Conservation (phyloP, 805 yeast genomes). For the Scheffersomyces coipomensis region DNA sequence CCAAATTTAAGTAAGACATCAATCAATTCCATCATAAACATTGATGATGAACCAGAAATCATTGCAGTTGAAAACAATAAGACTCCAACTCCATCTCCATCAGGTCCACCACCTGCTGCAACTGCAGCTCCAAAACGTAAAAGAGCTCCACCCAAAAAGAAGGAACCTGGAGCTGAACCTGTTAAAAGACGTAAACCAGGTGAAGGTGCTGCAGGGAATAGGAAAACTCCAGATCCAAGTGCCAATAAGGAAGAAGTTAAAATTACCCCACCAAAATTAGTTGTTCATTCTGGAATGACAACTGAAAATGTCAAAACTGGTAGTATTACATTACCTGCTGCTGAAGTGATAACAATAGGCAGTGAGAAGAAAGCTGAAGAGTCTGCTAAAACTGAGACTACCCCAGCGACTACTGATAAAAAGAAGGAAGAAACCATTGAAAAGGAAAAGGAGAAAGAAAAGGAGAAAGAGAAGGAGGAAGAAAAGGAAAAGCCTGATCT, state of each 20-base stretch:
- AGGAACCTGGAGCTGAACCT: constrained; percentile 5
- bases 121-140: constrained; percentile 11
- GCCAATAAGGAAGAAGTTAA: constrained; percentile 2
- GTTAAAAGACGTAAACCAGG: constrained; percentile 5
- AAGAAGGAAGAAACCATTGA: constrained; percentile 11
- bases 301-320: background rate
- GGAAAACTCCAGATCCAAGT: background rate
- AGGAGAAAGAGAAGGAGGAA: constrained; percentile 10
- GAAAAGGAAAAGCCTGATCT: constrained; percentile 20
- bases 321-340: background rate
- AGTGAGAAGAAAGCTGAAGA: constrained; percentile 8
- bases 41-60: constrained; percentile 26
- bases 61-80: background rate
- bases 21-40: constrained; percentile 39
- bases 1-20: constrained; percentile 30
- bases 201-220: background rate
- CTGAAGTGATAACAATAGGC: constrained; percentile 1
- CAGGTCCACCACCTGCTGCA: constrained; percentile 6
- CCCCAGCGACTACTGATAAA: constrained; percentile 1
- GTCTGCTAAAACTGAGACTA: background rate
- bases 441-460: constrained; percentile 8
- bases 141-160: constrained; percentile 11
- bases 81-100: constrained; percentile 8
- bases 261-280: background rate
- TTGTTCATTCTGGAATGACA: background rate